Base-by-base conservation (phyloP, 192 early-diverging fungal genomes). In the Backusella australiensis region DNA sequence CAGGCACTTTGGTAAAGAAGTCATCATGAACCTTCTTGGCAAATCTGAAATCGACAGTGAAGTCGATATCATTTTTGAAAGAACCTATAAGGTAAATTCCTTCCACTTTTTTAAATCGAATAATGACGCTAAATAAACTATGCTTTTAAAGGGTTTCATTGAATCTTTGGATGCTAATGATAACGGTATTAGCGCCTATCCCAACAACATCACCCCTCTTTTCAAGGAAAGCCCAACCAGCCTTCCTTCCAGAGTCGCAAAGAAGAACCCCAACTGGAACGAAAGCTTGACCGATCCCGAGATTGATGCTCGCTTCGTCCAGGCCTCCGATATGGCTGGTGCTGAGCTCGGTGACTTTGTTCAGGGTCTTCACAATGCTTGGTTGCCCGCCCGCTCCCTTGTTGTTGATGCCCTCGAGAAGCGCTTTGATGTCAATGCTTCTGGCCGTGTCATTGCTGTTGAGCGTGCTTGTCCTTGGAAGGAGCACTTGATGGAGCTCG, bases 181-280 rank as follows among this genome's bases (percentile, higher is more conserved):
- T 85, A 99, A 99, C 69, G 97, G 97, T n/a, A 91, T 98, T 34
- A 87, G 89, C 52, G 92, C 90, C 77, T 99, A 96, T 77, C 94
- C 96, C 11, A 79, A 85, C 21, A 90, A 95, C 38, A 71, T 96
- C 59, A 88, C 93, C 70, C 91, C 96, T 17, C 86, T 88, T 38
- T 99, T 97, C 84, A 88, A 86, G 52, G 96, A 96, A 74, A 81
- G 82, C 41, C 78, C 78, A 34, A 99, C 97, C 5, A 89, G 87
- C n/a, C 84, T 97, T 32, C 87, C 92, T n/a, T 77, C 89, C 6
- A 89, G 96, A 38, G 95, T 99, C 42, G 87, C 86, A 4, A 90
- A 89, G 29, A 87, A 98, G 75, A 99, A 99, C 83, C 97, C 97
- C 26, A 93, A 93, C 89, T 98, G 96, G 96, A 98, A 98, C 81